A percentile compares a stretch with the other conserved stretches of the same genome.
Evolutionary conservation across 1,284 basidiomycete genomes (phyloP).

Genomic region (Anthracocystis setariae): DNA sequence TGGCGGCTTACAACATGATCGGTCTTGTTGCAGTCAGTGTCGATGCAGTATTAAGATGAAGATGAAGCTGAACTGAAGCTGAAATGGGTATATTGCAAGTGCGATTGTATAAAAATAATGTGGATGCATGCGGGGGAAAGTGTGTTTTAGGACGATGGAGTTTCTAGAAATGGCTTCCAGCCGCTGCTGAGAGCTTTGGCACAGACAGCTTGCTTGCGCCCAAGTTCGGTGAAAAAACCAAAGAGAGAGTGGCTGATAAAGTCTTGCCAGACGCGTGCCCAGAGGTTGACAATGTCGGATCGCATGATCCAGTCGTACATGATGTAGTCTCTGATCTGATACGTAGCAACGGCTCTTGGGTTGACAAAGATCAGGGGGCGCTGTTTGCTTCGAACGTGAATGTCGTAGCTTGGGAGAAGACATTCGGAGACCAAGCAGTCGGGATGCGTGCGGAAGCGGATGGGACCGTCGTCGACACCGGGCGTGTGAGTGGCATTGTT

Average conservation of each 20-base stretch:
- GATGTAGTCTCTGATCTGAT: constrained; percentile 44
- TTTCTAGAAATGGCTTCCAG: constrained; percentile 18
- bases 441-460: constrained; percentile 71
- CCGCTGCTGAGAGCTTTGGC: constrained; percentile 20
- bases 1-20: too few species aligned
- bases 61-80: too few species aligned
- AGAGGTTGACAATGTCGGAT: constrained; percentile 50
- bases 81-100: too few species aligned
- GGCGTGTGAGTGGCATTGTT: constrained; percentile 53
- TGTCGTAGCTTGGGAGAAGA: constrained; percentile 73
- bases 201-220: constrained; percentile 38
- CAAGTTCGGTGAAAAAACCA: constrained; percentile 42
- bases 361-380: constrained; percentile 71
- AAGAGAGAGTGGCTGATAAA: constrained; percentile 50
- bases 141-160: neutral
- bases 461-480: constrained; percentile 57
- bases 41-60: too few species aligned
- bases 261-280: constrained; percentile 54
- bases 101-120: neutral
- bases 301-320: constrained; percentile 51
- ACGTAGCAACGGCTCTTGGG: constrained; percentile 60
- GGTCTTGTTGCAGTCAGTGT: too few species aligned
- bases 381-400: constrained; percentile 67
- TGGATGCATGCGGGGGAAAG: neutral
- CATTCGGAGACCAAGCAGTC: constrained; percentile 73